Base-by-base conservation (phyloP, 2,329 filamentous ascomycete genomes). In the Trichoderma sp. region DNA sequence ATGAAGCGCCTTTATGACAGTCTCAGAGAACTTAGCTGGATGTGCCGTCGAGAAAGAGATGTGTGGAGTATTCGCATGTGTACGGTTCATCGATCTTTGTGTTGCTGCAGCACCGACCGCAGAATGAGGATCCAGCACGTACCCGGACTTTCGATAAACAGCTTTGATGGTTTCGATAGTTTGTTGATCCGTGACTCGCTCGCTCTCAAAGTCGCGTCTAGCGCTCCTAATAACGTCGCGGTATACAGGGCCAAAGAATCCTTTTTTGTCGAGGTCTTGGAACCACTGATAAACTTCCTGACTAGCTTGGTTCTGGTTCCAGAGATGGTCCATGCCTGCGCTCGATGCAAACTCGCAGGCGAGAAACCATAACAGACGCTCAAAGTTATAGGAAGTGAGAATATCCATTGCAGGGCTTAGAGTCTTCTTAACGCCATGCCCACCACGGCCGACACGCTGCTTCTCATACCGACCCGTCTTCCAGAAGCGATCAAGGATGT, bases 341-440 rank as follows among this genome's bases (percentile, higher is more conserved):
- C 83, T 86, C 7, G 86, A 82, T 21, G 91, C 91, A 76, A 92
- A 93, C 79, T 93, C 90, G 85, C 94, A 94, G 2, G 95, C 93
- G 33, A 98, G 88, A 88, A 94, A 98, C 96, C 96, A 98, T 12
- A 99, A 89, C 6, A 99, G 88, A 38, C 97, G 91, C 88, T 99
- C 97, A 83, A 99, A 98, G 87, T 99, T 99, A 83, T 93, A 97
- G 29, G 93, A 96, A 14, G 98, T 95, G 4, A 98, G 88, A 78
- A 98, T 98, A 84, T 99, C 97, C 97, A 99, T 98, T 63, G 97
- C 97, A 0, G 97, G 97, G 79, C 93, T 95, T 69, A 97, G 89
- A 0, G 97, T 99, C 86, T 97, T 95, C 86, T 95, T 95, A 77
- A 96, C 95, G 50, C 94, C 66, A 85, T 87, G 65, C 75, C 74